Conservation (phyloP, 208 protist genomes). For the Leishmania tarentolae region DNA sequence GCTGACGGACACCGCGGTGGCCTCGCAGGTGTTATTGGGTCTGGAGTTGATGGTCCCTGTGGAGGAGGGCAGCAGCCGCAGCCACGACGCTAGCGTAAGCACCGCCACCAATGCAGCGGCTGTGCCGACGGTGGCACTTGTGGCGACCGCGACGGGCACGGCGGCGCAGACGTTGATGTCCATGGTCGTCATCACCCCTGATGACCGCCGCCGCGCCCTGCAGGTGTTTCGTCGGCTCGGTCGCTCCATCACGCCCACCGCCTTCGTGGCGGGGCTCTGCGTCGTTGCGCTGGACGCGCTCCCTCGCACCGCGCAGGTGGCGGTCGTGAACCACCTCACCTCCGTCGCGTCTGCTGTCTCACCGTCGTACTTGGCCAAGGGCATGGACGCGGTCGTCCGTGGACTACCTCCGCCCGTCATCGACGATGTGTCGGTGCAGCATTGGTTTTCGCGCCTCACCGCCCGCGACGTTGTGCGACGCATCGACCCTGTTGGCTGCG, state of each 20-base stretch:
- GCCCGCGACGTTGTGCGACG: constrained; percentile 56
- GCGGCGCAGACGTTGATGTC: not conserved
- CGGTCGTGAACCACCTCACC: constrained; percentile 70
- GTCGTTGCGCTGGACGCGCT: constrained; percentile 48
- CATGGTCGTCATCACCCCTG: constrained; percentile 14
- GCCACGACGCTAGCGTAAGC: not conserved
- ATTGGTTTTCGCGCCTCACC: constrained; percentile 79
- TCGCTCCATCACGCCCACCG: constrained; percentile 41
- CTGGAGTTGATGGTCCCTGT: constrained; percentile 31
- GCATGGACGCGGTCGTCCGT: constrained; percentile 41
- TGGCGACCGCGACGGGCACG: not conserved
- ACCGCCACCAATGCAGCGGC: not conserved
- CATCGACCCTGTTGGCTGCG: constrained; percentile 44
- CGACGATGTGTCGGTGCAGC: constrained; percentile 71
- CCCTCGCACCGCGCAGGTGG: constrained; percentile 43
- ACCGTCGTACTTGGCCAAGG: constrained; percentile 49
- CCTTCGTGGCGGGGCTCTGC: constrained; percentile 74
- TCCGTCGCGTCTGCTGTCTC: constrained; percentile 50
- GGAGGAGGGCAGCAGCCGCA: constrained; percentile 1
- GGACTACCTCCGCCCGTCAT: constrained; percentile 24
- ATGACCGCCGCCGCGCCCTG: constrained; percentile 34
- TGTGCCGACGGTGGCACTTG: not conserved
- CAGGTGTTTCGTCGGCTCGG: constrained; percentile 59
- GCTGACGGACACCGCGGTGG: constrained; percentile 30
- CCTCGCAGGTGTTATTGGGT: constrained; percentile 32